These are phyloP conservation scores for Heliosperma pusillum DNA, from an alignment of 148 eudicot genomes.

Conservation along the genomic window DNA sequence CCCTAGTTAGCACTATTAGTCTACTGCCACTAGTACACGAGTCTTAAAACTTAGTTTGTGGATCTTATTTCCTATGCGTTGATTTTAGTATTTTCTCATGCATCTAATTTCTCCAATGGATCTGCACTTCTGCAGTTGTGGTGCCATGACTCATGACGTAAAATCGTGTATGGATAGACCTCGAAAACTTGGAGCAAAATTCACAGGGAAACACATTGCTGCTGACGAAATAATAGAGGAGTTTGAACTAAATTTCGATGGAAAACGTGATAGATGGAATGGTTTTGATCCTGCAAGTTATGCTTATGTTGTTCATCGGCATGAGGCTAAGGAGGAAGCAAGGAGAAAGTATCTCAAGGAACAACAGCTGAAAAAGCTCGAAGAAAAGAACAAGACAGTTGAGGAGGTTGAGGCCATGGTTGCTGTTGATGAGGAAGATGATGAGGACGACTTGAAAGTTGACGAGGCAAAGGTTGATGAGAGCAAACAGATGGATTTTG, in stretches of 20 bases:
- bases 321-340: constrained; percentile 91
- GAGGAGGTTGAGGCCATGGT: constrained; percentile 42
- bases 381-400: constrained; percentile 70
- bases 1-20: too few species aligned
- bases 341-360: constrained; percentile 78
- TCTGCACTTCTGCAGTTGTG: constrained; percentile 51
- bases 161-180: constrained; percentile 92
- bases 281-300: constrained; percentile 91
- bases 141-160: constrained; percentile 76
- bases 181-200: constrained; percentile 84
- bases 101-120: background rate
- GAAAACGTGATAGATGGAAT: constrained; percentile 92
- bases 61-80: background rate
- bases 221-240: constrained; percentile 85
- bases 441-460: constrained; percentile 73
- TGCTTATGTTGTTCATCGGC: constrained; percentile 69
- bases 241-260: constrained; percentile 90
- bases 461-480: constrained; percentile 98
- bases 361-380: constrained; percentile 76
- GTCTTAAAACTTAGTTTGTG: background rate
- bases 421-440: constrained; percentile 67
- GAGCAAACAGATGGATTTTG: constrained; percentile 97
- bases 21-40: background rate
- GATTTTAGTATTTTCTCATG: background rate
- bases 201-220: constrained; percentile 72